Evolutionary conservation across 2,329 filamentous ascomycete genomes (phyloP), one percentile per base, ranked within the genome.

Genomic region (Biscogniauxia marginata): DNA sequence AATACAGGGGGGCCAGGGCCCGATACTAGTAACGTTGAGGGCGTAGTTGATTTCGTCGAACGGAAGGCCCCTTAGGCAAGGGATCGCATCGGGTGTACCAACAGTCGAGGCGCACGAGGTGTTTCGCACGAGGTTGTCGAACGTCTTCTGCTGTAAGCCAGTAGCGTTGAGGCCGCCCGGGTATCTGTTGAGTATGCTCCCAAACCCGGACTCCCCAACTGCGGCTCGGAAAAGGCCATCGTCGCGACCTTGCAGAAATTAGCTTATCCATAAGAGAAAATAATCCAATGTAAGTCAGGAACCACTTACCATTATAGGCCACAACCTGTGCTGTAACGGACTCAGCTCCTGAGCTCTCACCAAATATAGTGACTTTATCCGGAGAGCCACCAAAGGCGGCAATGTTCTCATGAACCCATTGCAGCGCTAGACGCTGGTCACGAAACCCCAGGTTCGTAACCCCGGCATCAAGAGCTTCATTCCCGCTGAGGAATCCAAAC

Each of bases 401-500:
- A 20, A 64, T 62, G 49, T 64, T 64, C 52, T 64, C 62, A 11
- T 76, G 74, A 46, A 80, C 67, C 78, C 78, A 80, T 22, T 70
- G 64, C 7, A 79, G 65, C 1, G 75, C 78, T 6, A 76, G 58
- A 2, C 75, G 67, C 61, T 80, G 77, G 57, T 80, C 78, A 20
- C 70, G 70, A 18, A 79, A 67, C 1, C 80, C 80, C 3, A 77
- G 69, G 54, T 83, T 83, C 1, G 77, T 74, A 47, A 73, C 71
- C 0, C 78, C 77, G 18, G 71, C 72, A 1, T 66, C 67, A 3
- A 68, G 22, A 7, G 78, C 69, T 55, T 79, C 69, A 20, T 67
- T 68, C 3, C 74, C 73, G 23, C 71, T 71, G 7, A 81, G 60
- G 63, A 81, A 83, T 2, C 80, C 80, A 65, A 76, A 81, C 18